A percentile compares a stretch with the other conserved stretches of the same genome.
phyloP scores from a whole-genome alignment of 208 protist species.

The Leishmania aethiopica region DNA sequence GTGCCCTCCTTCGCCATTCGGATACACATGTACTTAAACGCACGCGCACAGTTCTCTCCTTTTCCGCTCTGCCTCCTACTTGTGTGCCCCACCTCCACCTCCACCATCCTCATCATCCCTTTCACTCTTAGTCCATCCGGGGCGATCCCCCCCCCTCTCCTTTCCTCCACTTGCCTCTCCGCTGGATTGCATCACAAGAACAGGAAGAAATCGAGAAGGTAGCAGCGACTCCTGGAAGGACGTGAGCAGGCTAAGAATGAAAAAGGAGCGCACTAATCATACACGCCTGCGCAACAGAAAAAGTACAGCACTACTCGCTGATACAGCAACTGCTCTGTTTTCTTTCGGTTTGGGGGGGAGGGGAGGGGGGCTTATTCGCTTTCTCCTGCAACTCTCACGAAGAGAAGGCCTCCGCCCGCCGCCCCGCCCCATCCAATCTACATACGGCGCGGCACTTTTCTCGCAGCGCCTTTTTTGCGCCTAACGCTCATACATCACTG shows the following conservation, averaged over 20 bases:
- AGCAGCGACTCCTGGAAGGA: neutral
- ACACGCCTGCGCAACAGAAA: no score
- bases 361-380: neutral
- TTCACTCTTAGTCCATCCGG: neutral
- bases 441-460: neutral
- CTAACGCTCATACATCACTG: neutral
- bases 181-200: neutral
- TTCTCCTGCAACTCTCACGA: no score
- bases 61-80: slow-evolving; percentile 4
- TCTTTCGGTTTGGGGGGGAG: neutral
- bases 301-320: neutral
- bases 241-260: neutral
- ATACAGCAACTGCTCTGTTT: neutral
- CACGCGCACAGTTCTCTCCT: slow-evolving; percentile 6
- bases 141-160: neutral
- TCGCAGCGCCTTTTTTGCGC: neutral
- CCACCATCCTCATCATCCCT: neutral
- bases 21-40: neutral
- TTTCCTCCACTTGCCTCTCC: neutral
- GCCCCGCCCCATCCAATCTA: no score
- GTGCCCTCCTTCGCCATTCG: neutral
- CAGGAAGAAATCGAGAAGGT: neutral
- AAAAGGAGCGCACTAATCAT: slow-evolving; percentile 1
- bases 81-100: neutral
- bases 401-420: no score